Evolutionary conservation across 1,284 basidiomycete species (phyloP).

Genomic region (Gymnopus androsaceus): DNA sequence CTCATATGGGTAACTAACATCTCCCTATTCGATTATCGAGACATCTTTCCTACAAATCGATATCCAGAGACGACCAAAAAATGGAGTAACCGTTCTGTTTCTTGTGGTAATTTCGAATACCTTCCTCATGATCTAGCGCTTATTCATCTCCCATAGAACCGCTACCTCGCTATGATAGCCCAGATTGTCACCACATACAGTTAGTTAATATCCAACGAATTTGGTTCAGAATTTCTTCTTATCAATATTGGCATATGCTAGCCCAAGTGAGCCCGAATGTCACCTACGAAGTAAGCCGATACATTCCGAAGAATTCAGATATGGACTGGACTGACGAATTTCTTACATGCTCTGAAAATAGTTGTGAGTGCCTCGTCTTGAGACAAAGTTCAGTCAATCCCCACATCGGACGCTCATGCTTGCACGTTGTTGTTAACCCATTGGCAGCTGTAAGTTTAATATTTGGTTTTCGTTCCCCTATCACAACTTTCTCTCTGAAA

Average conservation of each 20-base stretch:
- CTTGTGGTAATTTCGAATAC: background rate
- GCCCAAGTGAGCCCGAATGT: slow-evolving; percentile 7
- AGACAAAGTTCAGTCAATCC: background rate
- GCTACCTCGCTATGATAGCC: slow-evolving; percentile 3
- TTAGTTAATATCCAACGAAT: background rate
- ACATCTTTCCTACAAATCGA: background rate
- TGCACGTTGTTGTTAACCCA: background rate
- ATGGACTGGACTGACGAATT: background rate
- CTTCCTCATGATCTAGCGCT: background rate
- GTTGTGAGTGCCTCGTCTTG: background rate
- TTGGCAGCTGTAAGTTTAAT: background rate
- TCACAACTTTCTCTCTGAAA: background rate
- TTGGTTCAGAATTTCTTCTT: background rate
- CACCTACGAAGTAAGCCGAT: background rate
- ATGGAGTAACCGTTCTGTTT: background rate
- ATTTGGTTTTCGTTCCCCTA: background rate
- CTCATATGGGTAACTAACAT: too few species aligned
- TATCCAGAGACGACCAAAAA: background rate
- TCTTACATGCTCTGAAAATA: background rate
- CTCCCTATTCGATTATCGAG: background rate
- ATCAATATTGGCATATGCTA: background rate
- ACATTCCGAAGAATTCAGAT: background rate
- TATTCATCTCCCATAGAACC: background rate
- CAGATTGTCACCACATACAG: slow-evolving; percentile 7
- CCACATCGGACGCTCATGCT: background rate